Base-by-base conservation (phyloP, 2,329 filamentous ascomycete genomes). In the Sarocladiaceae sp. region DNA sequence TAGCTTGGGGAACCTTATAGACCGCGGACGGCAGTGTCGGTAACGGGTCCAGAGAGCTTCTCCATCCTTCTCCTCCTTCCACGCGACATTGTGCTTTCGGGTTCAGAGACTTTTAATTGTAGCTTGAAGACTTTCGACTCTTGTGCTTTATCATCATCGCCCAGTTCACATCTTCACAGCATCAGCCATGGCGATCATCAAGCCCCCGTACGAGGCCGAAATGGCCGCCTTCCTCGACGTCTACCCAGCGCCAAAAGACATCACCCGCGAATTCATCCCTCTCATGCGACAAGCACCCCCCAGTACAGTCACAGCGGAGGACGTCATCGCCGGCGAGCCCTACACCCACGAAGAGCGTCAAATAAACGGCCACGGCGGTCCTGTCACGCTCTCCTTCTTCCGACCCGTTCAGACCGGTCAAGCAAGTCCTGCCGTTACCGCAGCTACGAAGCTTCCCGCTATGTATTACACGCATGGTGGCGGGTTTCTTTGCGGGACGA, bases 401-500 rank as follows among this genome's bases (percentile, higher is more conserved):
- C 49, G 46, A 11, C 59, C 58, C 46, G 37, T 6, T 11, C 11
- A 4, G 7, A 47, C 17, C 11, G 52, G 2, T 15, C 46, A 8
- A 26, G 42, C 46, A 12, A 35, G 46, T n/a, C 15, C 17, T 11
- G 29, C 10, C 29, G 6, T 7, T n/a, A 49, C 52, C 12, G 42
- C 53, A 6, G 22, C 26, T n/a, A 12, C 17, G 11, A 15, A 33
- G 40, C 48, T 50, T 8, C 59, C 60, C 2, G 56, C 22, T 5
- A 56, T 63, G 33, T 59, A 57, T 42, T 59, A 57, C 50, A 50
- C 55, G 2, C 61, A 63, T 39, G 55, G 55, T 49, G 61, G 61
- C 29, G 60, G 60, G 50, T 55, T 58, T 29, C 54, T 62, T 36
- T 52, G 54, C 46, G 59, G 57, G 11, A 59, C 59, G 50, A 55